Evolutionary conservation across 805 yeast species (phyloP).

Genomic region (Suhomyces emberorum): DNA sequence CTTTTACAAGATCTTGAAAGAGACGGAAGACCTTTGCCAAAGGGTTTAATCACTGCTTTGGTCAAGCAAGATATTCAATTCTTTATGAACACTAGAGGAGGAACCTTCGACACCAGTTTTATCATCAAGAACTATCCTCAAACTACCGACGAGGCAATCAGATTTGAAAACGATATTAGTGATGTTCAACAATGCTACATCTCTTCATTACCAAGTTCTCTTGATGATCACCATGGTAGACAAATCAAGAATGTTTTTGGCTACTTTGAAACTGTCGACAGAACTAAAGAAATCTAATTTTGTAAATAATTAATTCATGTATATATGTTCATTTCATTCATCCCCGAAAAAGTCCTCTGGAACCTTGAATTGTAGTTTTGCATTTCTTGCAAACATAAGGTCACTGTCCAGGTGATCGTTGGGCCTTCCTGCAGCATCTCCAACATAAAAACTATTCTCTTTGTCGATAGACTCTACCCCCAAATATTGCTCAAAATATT

Average conservation of each 20-base stretch:
- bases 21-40: slow-evolving; percentile 28
- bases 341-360: slow-evolving; percentile 67
- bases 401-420: slow-evolving; percentile 83
- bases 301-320: neutral
- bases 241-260: slow-evolving; percentile 48
- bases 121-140: slow-evolving; percentile 59
- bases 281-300: slow-evolving; percentile 19
- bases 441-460: slow-evolving; percentile 63
- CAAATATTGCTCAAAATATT: slow-evolving; percentile 44
- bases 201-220: slow-evolving; percentile 15
- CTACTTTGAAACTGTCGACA: slow-evolving; percentile 66
- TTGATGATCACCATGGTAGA: slow-evolving; percentile 22
- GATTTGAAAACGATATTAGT: slow-evolving; percentile 69
- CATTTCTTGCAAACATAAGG: slow-evolving; percentile 52
- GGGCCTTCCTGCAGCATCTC: slow-evolving; percentile 92
- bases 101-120: slow-evolving; percentile 45
- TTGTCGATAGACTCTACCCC: slow-evolving; percentile 33
- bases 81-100: slow-evolving; percentile 33
- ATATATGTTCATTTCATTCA: too few species aligned
- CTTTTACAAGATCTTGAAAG: slow-evolving; percentile 46
- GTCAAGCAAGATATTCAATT: slow-evolving; percentile 36
- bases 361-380: slow-evolving; percentile 51
- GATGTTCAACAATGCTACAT: slow-evolving; percentile 42
- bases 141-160: slow-evolving; percentile 61
- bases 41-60: slow-evolving; percentile 51